These are phyloP conservation scores for Chenopodium quinoa DNA, from an alignment of 148 eudicot genomes.

Conservation along the genomic window DNA sequence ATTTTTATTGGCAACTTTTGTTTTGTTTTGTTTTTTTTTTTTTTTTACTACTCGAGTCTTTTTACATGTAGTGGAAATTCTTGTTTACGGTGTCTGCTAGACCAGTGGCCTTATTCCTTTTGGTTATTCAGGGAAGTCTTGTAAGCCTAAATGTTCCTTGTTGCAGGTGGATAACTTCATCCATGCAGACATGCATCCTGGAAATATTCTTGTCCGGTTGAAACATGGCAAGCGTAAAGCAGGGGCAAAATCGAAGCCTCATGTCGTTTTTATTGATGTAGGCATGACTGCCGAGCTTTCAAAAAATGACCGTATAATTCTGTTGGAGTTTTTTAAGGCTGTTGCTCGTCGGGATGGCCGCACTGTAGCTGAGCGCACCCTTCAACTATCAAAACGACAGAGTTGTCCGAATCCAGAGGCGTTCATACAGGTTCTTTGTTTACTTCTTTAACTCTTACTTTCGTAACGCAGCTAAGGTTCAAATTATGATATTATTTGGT, in stretches of 20 bases:
- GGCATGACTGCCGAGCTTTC: slow-evolving; percentile 99
- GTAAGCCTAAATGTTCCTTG: background rate
- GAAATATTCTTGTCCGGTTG: slow-evolving; percentile 87
- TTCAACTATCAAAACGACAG: slow-evolving; percentile 82
- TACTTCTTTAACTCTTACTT: background rate
- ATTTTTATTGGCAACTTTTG: background rate
- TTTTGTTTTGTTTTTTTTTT: too few relatives aligned
- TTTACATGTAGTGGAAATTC: background rate
- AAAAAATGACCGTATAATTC: slow-evolving; percentile 60
- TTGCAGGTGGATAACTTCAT: slow-evolving; percentile 92
- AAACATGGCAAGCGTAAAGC: slow-evolving; percentile 47
- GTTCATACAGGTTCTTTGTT: slow-evolving; percentile 57
- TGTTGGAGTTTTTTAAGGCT: slow-evolving; percentile 89
- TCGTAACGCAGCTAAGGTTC: background rate
- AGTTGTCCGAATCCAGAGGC: slow-evolving; percentile 90
- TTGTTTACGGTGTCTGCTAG: background rate
- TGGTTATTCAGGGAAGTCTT: background rate
- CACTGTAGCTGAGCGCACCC: slow-evolving; percentile 81
- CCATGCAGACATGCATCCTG: slow-evolving; percentile 99
- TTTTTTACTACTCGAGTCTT: background rate
- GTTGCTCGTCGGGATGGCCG: slow-evolving; percentile 89
- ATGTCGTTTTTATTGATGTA: slow-evolving; percentile 87
- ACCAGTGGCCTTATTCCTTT: background rate
- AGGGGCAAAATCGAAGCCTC: slow-evolving; percentile 74
- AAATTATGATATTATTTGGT: background rate